Conservation (phyloP, 1,284 basidiomycete species). For the Vanrija pseudolonga region DNA sequence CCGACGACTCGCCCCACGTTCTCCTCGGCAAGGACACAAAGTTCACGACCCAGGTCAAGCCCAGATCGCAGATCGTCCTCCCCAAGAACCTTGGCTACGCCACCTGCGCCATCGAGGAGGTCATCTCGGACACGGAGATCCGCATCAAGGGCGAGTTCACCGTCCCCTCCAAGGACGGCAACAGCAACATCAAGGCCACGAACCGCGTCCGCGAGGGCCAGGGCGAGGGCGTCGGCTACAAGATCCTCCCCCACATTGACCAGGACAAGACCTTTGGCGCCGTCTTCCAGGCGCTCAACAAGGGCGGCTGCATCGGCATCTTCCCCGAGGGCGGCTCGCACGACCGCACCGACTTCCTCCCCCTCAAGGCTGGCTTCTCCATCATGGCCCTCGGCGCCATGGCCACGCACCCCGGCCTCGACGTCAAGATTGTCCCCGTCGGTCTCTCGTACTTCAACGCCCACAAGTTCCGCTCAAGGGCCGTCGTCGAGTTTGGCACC, state of each 20-base stretch:
- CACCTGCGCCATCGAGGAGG: conserved; percentile 78
- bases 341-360: conserved; percentile 88
- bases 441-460: conserved; percentile 95
- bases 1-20: conserved; percentile 69
- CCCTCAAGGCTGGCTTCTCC: conserved; percentile 91
- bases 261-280: conserved; percentile 93
- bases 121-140: conserved; percentile 80
- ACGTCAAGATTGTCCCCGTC: conserved; percentile 90
- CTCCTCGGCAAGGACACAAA: conserved; percentile 72
- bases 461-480: conserved; percentile 88
- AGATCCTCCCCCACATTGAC: conserved; percentile 77
- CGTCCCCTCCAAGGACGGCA: conserved; percentile 47
- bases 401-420: conserved; percentile 79
- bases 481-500: conserved; percentile 93
- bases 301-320: conserved; percentile 88
- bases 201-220: conserved; percentile 62
- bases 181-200: conserved; percentile 67
- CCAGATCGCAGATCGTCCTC: conserved; percentile 83
- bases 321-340: conserved; percentile 98
- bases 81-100: conserved; percentile 75
- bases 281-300: conserved; percentile 83
- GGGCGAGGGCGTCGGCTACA: conserved; percentile 64
- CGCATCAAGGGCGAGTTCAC: conserved; percentile 82
- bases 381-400: conserved; percentile 98
- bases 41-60: conserved; percentile 73